These are phyloP conservation scores for Zasmidium angulare DNA, from an alignment of 2,329 filamentous ascomycete species.

Conservation along the genomic window DNA sequence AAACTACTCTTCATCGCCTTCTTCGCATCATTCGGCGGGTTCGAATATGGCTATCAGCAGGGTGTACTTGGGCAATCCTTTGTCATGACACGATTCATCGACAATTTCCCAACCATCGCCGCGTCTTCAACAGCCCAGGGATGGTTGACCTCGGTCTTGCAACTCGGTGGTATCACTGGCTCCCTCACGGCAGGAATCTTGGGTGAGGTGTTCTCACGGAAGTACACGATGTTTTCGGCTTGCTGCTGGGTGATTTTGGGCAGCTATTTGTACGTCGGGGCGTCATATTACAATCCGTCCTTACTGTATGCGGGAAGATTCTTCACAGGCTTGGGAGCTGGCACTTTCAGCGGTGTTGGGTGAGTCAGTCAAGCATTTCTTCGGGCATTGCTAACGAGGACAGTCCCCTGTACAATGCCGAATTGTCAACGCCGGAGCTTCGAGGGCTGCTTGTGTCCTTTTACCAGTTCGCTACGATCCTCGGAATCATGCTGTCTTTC, in stretches of 20 bases:
- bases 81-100: conserved; percentile 46
- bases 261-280: conserved; percentile 17
- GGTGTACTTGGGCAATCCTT: conserved; percentile 56
- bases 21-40: conserved; percentile 43
- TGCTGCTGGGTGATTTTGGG: conserved; percentile 44
- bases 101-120: conserved; percentile 17
- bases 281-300: conserved; percentile 8
- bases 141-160: conserved; percentile 19
- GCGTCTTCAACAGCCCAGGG: conserved; percentile 14
- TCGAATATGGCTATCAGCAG: conserved; percentile 57
- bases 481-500: conserved; percentile 52
- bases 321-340: conserved; percentile 29
- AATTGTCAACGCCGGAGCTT: conserved; percentile 65
- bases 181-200: conserved; percentile 50
- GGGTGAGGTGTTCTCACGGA: conserved; percentile 51
- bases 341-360: conserved; percentile 33
- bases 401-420: conserved; percentile 68
- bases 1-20: conserved; percentile 19
- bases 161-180: conserved; percentile 38
- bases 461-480: conserved; percentile 47
- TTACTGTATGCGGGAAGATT: conserved; percentile 19
- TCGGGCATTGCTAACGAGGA: background rate
- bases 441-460: conserved; percentile 47
- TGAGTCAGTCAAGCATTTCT: background rate
- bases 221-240: conserved; percentile 54